Percentiles rank a stretch among this genome's conserved stretches.
phyloP scores from a whole-genome alignment of 208 protist species.

The Blechomonas ayalai region DNA sequence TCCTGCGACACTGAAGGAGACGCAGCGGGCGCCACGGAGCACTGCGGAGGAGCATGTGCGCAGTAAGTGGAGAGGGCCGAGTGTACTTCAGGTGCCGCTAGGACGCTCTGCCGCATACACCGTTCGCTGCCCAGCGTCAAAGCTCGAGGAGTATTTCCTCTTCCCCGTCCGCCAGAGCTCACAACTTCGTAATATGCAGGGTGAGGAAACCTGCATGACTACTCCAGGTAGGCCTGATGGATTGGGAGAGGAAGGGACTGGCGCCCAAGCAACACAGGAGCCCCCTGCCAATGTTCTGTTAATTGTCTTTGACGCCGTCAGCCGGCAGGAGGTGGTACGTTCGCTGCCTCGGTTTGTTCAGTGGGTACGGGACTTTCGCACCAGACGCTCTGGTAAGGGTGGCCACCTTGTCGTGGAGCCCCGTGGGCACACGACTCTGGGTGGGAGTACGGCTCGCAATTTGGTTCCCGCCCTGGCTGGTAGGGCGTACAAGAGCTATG shows the following conservation, averaged over 20 bases:
- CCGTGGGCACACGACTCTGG: constrained; percentile 30
- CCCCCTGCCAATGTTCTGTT: constrained; percentile 44
- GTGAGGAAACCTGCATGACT: too few relatives aligned
- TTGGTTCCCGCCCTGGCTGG: constrained; percentile 20
- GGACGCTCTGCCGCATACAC: constrained; percentile 31
- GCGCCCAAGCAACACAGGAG: neutral
- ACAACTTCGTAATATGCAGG: too few relatives aligned
- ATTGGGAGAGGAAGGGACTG: too few relatives aligned
- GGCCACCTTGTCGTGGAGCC: constrained; percentile 32
- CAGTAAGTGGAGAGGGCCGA: constrained; percentile 12
- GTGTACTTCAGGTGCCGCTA: constrained; percentile 31
- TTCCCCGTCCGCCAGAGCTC: too few relatives aligned
- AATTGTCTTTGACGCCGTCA: constrained; percentile 51
- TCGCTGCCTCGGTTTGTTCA: constrained; percentile 38
- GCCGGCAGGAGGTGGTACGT: constrained; percentile 41
- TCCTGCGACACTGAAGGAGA: constrained; percentile 6
- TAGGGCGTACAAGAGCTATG: neutral
- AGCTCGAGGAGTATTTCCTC: constrained; percentile 43
- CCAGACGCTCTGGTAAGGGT: neutral
- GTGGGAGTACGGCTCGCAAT: constrained; percentile 28
- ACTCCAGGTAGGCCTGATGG: too few relatives aligned
- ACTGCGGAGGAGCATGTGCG: constrained; percentile 12
- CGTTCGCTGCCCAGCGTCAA: constrained; percentile 21
- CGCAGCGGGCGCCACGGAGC: constrained; percentile 7
- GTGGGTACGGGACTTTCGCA: constrained; percentile 33